phyloP scores from a whole-genome alignment of 306 rosid genomes.

The Rubus parviflorus region DNA sequence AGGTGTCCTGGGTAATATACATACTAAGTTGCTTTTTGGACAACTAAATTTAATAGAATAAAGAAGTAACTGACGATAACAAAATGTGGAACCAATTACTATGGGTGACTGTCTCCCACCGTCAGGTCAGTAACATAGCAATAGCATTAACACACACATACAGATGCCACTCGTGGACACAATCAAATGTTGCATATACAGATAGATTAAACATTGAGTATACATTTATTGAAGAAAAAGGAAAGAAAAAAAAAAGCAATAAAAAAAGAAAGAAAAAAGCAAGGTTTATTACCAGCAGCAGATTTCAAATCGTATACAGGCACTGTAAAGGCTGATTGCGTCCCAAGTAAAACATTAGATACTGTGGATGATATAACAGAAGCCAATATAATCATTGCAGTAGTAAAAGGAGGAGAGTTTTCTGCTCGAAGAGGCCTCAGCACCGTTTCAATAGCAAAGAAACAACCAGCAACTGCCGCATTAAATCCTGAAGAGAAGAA shows the following conservation, averaged over 20 bases:
- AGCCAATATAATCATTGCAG: slow-evolving; percentile 99
- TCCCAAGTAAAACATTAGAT: slow-evolving; percentile 81
- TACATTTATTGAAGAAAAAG: neutral
- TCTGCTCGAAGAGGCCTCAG: slow-evolving; percentile 93
- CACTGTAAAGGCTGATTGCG: slow-evolving; percentile 88
- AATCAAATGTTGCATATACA: neutral
- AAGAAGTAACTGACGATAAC: neutral
- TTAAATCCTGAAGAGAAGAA: slow-evolving; percentile 73
- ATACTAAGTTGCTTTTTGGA: slow-evolving; percentile 3
- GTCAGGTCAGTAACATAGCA: slow-evolving; percentile 3
- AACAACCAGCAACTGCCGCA: slow-evolving; percentile 99
- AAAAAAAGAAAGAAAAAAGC: slow-evolving; percentile 8
- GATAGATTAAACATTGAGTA: neutral
- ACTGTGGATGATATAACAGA: slow-evolving; percentile 97
- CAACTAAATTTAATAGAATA: neutral
- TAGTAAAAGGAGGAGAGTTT: slow-evolving; percentile 96
- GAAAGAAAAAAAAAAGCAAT: neutral
- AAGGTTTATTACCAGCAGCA: slow-evolving; percentile 78
- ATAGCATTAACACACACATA: neutral
- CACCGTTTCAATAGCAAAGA: slow-evolving; percentile 98
- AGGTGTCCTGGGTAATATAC: neutral
- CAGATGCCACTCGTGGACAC: neutral
- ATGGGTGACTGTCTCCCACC: neutral
- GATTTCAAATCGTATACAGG: slow-evolving; percentile 93
- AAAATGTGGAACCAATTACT: neutral